Evolutionary conservation across 495 filamentous ascomycete species (phyloP).

Genomic region (Aspergillus cavernicola): DNA sequence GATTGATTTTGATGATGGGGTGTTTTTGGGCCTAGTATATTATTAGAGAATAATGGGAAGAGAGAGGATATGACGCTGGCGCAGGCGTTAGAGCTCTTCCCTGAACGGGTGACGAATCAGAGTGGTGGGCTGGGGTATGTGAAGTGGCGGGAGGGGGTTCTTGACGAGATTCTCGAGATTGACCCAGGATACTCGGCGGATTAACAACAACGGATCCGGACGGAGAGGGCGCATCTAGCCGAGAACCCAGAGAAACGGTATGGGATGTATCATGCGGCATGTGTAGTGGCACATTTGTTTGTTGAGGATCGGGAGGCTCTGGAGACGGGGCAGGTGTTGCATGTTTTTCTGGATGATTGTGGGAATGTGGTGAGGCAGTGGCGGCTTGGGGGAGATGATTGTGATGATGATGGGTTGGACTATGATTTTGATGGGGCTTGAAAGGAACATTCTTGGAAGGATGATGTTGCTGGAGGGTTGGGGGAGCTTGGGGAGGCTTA

Average conservation of each 20-base stretch:
- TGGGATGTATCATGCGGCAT: background rate
- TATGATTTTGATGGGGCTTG: background rate
- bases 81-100: background rate
- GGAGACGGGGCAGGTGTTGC: background rate
- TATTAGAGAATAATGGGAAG: too few species aligned
- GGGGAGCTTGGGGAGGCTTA: too few species aligned
- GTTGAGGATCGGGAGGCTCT: background rate
- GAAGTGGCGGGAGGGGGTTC: background rate
- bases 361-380: background rate
- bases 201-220: too few species aligned
- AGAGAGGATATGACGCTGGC: too few species aligned
- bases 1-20: background rate
- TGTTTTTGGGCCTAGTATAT: too few species aligned
- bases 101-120: background rate
- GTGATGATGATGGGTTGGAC: too few species aligned
- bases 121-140: background rate
- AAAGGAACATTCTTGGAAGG: too few species aligned
- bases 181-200: too few species aligned
- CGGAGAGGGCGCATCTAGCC: too few species aligned
- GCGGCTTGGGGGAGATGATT: too few species aligned
- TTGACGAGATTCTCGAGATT: background rate
- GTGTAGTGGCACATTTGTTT: background rate
- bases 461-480: too few species aligned
- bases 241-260: background rate
- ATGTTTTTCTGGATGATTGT: background rate